phyloP scores from a whole-genome alignment of 768 basidiomycete genomes.

The Naganishia kalamii region DNA sequence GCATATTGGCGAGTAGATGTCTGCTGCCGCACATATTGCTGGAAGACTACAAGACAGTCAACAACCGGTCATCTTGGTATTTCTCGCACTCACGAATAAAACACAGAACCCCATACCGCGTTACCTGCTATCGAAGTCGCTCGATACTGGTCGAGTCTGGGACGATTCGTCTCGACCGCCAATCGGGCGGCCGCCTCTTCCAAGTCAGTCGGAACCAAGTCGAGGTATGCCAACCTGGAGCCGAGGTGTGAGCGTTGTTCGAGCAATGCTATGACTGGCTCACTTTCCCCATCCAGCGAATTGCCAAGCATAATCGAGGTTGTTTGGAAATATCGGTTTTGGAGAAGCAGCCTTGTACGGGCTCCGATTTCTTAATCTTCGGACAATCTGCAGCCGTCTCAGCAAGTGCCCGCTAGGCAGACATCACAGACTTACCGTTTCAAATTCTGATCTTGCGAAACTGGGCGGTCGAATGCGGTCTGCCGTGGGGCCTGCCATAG shows the following conservation, averaged over 20 bases:
- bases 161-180: constrained; percentile 40
- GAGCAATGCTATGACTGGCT: constrained; percentile 50
- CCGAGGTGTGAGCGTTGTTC: constrained; percentile 41
- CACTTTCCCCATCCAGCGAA: constrained; percentile 52
- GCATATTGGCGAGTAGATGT: constrained; percentile 67
- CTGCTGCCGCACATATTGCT: constrained; percentile 57
- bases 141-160: constrained; percentile 55
- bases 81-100: constrained; percentile 53
- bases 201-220: constrained; percentile 51
- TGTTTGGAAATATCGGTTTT: constrained; percentile 49
- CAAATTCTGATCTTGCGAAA: constrained; percentile 21
- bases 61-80: not conserved
- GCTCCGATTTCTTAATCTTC: constrained; percentile 16
- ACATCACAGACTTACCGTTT: not conserved
- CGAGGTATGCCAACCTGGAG: constrained; percentile 48
- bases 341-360: constrained; percentile 49
- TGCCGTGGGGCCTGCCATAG: not conserved
- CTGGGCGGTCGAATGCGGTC: not conserved
- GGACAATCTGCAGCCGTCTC: constrained; percentile 8
- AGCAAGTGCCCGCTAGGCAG: not conserved
- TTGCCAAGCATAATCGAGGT: constrained; percentile 61
- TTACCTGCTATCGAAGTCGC: constrained; percentile 52
- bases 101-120: constrained; percentile 61
- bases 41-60: constrained; percentile 59
- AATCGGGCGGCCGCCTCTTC: constrained; percentile 43